Base-by-base conservation (phyloP, 1,284 basidiomycete species). In the Peniophora sp. region DNA sequence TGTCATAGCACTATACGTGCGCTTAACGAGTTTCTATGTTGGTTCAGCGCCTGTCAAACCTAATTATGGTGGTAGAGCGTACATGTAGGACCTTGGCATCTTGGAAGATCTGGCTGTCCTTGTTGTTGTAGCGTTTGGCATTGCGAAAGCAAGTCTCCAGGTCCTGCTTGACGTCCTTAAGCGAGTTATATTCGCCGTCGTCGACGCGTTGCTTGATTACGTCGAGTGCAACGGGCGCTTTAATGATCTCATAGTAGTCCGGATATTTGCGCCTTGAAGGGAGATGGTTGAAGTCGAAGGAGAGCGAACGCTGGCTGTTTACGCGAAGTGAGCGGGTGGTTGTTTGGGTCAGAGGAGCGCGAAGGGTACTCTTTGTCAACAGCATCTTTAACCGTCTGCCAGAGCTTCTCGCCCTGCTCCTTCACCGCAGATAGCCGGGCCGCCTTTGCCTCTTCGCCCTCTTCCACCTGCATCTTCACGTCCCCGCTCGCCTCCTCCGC, bases 81-180 rank as follows among this genome's bases (percentile, higher is more conserved):
- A 81, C 79, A 66, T 78, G 77, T 19, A 85, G 67, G 52, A 73
- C 69, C 63, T 85, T 87, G 9, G 94, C 93, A 68, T 94, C 89
- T 52, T 78, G 75, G 76, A 83, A 95, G 50, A 97, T 92, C 52
- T 76, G 76, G 64, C 92, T 95, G 24, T 86, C 89, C 63, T 86
- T 85, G 65, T 84, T 75, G 65, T 97, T 97, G 69, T 94, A 97
- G 57, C 77, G 73, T 70, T 91, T 91, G 19, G 94, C 94, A 64
- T 97, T 97, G 60, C 76, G 79, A 67, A 94, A 96, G 66, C 92
- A 91, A 35, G 85, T 74, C 59, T 94, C 90, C 47, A 94, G 82
- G 62, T 95, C 94, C 48, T 78, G 74, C 59, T 79, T 85, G 62
- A 93, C 83, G 25, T 79, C 81, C 47, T 87, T 79, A 39, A 91